phyloP scores from a whole-genome alignment of 768 basidiomycete genomes.

The Lentinula boryana region DNA sequence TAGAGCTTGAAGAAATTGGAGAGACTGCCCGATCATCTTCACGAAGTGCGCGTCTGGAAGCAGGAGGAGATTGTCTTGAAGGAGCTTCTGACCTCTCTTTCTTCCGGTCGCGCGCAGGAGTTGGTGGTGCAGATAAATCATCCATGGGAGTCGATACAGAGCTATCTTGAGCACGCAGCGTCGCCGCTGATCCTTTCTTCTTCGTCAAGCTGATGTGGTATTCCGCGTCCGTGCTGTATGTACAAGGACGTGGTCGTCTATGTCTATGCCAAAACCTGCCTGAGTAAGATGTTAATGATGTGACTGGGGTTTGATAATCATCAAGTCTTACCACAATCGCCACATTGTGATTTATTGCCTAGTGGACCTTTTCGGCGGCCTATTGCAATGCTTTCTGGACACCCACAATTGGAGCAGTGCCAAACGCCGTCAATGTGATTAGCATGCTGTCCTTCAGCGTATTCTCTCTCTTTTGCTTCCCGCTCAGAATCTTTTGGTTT shows the following conservation, averaged over 20 bases:
- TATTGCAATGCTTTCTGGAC: slow-evolving; percentile 80
- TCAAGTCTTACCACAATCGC: slow-evolving; percentile 74
- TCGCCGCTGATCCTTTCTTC: slow-evolving; percentile 51
- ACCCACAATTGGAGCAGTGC: slow-evolving; percentile 95
- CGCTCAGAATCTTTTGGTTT: slow-evolving; percentile 69
- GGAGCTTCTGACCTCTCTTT: slow-evolving; percentile 30
- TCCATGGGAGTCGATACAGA: slow-evolving; percentile 33
- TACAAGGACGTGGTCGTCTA: slow-evolving; percentile 71
- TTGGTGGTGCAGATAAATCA: slow-evolving; percentile 42
- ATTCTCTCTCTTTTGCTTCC: slow-evolving; percentile 81
- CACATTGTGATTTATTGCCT: slow-evolving; percentile 88
- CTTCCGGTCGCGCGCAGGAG: slow-evolving; percentile 36
- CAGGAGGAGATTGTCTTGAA: slow-evolving; percentile 22
- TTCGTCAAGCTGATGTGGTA: slow-evolving; percentile 59
- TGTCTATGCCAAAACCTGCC: slow-evolving; percentile 91
- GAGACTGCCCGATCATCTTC: slow-evolving; percentile 56
- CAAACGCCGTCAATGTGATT: slow-evolving; percentile 82
- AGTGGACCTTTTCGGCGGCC: slow-evolving; percentile 86
- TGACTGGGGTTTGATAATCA: background rate
- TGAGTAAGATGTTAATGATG: slow-evolving; percentile 22
- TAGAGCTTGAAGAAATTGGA: slow-evolving; percentile 69
- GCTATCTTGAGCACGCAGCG: slow-evolving; percentile 39
- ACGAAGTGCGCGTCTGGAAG: slow-evolving; percentile 20
- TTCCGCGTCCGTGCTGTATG: slow-evolving; percentile 72
- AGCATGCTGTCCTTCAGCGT: slow-evolving; percentile 75